These are phyloP conservation scores for Alternaria sp. DNA, from an alignment of 2,329 filamentous ascomycete genomes.

Conservation along the genomic window DNA sequence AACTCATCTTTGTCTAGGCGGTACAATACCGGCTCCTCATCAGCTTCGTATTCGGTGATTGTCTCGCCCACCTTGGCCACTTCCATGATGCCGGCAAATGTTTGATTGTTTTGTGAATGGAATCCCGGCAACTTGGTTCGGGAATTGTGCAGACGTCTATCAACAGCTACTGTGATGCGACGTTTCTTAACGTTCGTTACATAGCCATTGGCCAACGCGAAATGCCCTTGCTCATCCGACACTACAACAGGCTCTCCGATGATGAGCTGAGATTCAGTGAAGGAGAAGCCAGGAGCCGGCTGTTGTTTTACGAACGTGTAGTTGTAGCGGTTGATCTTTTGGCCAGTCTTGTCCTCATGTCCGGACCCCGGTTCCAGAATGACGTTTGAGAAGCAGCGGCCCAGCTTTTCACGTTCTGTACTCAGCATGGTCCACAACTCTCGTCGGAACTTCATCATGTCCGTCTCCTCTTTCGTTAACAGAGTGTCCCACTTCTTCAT, in stretches of 20 bases:
- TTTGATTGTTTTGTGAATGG: conserved; percentile 78
- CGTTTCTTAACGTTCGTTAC: conserved; percentile 79
- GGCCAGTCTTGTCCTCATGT: conserved; percentile 71
- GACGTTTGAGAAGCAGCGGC: conserved; percentile 89
- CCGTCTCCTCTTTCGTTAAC: conserved; percentile 92
- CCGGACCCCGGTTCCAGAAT: conserved; percentile 81
- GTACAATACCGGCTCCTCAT: conserved; percentile 71
- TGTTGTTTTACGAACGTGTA: conserved; percentile 84
- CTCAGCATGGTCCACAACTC: conserved; percentile 98
- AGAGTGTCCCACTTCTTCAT: conserved; percentile 95
- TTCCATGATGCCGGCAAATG: conserved; percentile 92
- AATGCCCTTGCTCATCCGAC: conserved; percentile 94
- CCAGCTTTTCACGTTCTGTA: conserved; percentile 83
- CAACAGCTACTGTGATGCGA: conserved; percentile 86
- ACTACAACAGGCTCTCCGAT: conserved; percentile 94
- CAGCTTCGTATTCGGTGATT: conserved; percentile 47
- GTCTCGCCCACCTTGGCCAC: conserved; percentile 65
- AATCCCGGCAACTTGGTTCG: conserved; percentile 80
- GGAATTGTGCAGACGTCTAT: conserved; percentile 87
- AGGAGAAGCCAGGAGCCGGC: conserved; percentile 73
- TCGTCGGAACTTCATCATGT: conserved; percentile 83
- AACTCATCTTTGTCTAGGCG: conserved; percentile 98
- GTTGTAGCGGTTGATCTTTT: conserved; percentile 89
- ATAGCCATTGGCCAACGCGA: conserved; percentile 91
- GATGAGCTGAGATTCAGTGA: conserved; percentile 87